Evolutionary conservation across 768 basidiomycete species (phyloP), one percentile per base, ranked within the genome.

Genomic region (Leccinum disarticulatum): DNA sequence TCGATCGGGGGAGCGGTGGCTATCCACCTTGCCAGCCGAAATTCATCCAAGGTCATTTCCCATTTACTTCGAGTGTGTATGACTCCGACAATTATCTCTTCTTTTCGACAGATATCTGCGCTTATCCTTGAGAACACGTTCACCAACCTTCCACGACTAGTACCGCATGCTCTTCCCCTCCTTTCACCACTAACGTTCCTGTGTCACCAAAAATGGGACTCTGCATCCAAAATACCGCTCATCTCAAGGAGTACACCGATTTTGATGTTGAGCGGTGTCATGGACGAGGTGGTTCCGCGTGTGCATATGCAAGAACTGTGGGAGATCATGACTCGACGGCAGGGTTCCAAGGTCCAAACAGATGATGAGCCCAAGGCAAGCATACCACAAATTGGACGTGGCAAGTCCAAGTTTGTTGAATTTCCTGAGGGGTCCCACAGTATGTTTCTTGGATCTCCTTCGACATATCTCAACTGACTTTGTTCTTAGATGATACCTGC

Each of bases 121-220:
- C 79, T 97, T 15, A 83, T 98, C 57, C 80, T 98, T 59, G 95
- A 98, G 77, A 98, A 97, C 72, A 96, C 95, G 0, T 97, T 97
- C 73, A 84, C 89, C 35, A 93, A 90, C 46, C 82, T 98, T 30
- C 88, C 88, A 6, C 82, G 80, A 54, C 83, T 96, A 15, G 84
- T 97, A n/a, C 95, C 93, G 0, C 78, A 85, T 61, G 84, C 88
- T 15, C 77, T 97, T 35, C 95, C 95, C 6, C 70, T 83, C 33
- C 80, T 95, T 31, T 79, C 83, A 0, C 88, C 87, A 3, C 79
- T 94, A 68, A 77, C 91, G 19, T 89, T 89, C 73, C 82, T 95
- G 13, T 89, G 92, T 64, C 87, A 93, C 67, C 86, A 96, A 72
- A 90, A 88, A 70, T 96, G 94, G 94, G 86, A 93, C 68, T 91